A percentile compares a stretch with the other conserved stretches of the same genome.
These are phyloP conservation scores for Coemansia sp. DNA, from an alignment of 192 early-diverging fungal genomes.

Conservation along the genomic window DNA sequence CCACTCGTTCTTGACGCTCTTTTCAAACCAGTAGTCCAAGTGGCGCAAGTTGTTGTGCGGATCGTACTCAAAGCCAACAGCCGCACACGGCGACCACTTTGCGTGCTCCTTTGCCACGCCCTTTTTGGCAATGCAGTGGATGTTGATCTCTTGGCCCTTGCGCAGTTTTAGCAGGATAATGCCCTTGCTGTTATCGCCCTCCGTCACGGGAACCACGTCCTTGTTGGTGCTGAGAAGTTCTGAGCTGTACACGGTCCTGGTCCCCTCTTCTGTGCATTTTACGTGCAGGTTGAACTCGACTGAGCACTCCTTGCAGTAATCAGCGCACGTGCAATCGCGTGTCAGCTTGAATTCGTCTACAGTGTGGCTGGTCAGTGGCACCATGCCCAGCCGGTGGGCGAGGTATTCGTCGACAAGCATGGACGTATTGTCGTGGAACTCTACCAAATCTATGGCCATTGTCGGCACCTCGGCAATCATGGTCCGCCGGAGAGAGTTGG, in stretches of 20 bases:
- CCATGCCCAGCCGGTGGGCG: conserved; percentile 91
- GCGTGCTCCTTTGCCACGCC: conserved; percentile 97
- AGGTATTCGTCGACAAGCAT: conserved; percentile 95
- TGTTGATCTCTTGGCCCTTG: conserved; percentile 86
- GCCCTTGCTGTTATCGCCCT: conserved; percentile 65
- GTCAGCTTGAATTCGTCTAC: conserved; percentile 82
- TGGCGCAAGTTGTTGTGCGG: conserved; percentile 92
- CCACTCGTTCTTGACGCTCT: conserved; percentile 83
- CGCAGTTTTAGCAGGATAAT: conserved; percentile 85
- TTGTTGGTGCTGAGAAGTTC: conserved; percentile 77
- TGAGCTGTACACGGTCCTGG: conserved; percentile 75
- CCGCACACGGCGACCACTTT: conserved; percentile 92
- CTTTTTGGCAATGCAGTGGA: conserved; percentile 93
- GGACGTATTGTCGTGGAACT: conserved; percentile 89
- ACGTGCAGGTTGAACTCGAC: conserved; percentile 85
- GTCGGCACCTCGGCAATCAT: conserved; percentile 99
- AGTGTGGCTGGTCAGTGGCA: conserved; percentile 79
- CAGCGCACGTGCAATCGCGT: conserved; percentile 67
- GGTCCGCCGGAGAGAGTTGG: conserved; percentile 88
- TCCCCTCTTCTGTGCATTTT: conserved; percentile 75
- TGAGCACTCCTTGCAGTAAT: conserved; percentile 88
- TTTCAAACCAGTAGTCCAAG: conserved; percentile 91
- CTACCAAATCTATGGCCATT: conserved; percentile 97
- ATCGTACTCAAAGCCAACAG: conserved; percentile 93
- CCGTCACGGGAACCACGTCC: conserved; percentile 63